Evolutionary conservation across 1,284 basidiomycete genomes (phyloP), one percentile per base, ranked within the genome.

Genomic region (Apiotrichum montevideense): DNA sequence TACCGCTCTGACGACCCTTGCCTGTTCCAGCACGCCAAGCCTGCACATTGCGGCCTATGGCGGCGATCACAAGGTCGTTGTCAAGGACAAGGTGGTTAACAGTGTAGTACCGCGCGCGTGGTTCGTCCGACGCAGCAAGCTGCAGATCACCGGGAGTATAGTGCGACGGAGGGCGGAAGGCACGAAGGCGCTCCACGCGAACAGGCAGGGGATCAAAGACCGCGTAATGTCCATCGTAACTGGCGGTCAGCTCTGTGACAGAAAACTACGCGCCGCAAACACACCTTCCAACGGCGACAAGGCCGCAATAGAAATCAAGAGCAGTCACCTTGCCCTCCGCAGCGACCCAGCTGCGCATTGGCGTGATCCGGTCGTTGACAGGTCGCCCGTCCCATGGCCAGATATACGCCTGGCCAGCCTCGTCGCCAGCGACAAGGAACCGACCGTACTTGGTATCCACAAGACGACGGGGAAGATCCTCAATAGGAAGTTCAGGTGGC

Each of bases 11-110:
- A 11, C 68, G 62, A 7, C 69, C 66, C 58, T 73, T 76, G 5
- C 65, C 65, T 3, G 61, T 67, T 3, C 73, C 73, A 1, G 75
- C 73, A 14, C 68, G 59, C 75, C 75, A 77, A 9, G 67, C 66
- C 40, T 74, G 65, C 3, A 77, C 67, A 32, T 66, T 69, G 13
- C 67, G 52, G 5, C 75, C 75, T 14, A 77, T 67, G 32, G 62
- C 61, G 1, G 73, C 74, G 1, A 74, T 67, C 34, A 75, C 54
- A 41, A 75, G 59, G 54, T 76, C 75, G 48, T 74, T 70, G 49
- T 74, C 73, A 21, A 76, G 59, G 10, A 74, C 63, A 35, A 76
- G 63, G 41, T 72, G 66, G 58, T 77, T 77, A 35, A 72, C 68
- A 11, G 67, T 72, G 55, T 69, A 68, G 37, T 58, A 64, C 45